Base-by-base conservation (phyloP, 2,329 filamentous ascomycete genomes). In the Hymenoscyphus fructigenus region DNA sequence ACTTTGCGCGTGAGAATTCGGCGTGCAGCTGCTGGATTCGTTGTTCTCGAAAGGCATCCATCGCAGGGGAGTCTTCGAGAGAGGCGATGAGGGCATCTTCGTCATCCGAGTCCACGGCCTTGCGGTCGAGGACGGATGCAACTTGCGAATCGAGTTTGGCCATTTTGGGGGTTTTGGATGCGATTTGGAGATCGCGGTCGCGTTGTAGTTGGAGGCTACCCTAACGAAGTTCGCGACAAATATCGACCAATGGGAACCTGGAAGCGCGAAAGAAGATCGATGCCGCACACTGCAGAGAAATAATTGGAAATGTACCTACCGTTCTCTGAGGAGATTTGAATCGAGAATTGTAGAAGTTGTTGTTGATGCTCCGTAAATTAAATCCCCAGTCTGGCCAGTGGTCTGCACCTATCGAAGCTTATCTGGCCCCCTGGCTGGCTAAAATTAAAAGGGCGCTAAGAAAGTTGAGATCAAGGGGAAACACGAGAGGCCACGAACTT, bases 1-100 rank as follows among this genome's bases (percentile, higher is more conserved):
- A 74, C 67, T 83, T 83, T 59, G 83, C 83, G 55, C 81, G 79
- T 47, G 80, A 75, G 66, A 84, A 80, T 72, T 87, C 85, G 50
- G 79, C 78, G 72, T 86, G 84, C 15, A 87, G 77, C 71, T 87
- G 84, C 67, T 86, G 82, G 61, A 86, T 79, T 44, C 85, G 79
- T 69, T 82, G 80, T 71, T 86, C 84, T 63, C 85, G 82, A 69
- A 86, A 81, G 38, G 81, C 83, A 69, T 83, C 80, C 36, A 86
- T 72, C 5, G 81, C 80, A 7, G 76, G 76, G 65, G 84, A 82
- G 68, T 85, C 82, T 60, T 81, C 81, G 55, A 87, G 80, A 65
- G 83, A 81, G 17, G 83, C 83, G 63, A 87, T 84, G 59, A 87
- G 80, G 38, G 82, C 83, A 75, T 87, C 84, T 76, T 87, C 85